Evolutionary conservation across 2,329 filamentous ascomycete species (phyloP).

Genomic region (Diaporthe helianthi): DNA sequence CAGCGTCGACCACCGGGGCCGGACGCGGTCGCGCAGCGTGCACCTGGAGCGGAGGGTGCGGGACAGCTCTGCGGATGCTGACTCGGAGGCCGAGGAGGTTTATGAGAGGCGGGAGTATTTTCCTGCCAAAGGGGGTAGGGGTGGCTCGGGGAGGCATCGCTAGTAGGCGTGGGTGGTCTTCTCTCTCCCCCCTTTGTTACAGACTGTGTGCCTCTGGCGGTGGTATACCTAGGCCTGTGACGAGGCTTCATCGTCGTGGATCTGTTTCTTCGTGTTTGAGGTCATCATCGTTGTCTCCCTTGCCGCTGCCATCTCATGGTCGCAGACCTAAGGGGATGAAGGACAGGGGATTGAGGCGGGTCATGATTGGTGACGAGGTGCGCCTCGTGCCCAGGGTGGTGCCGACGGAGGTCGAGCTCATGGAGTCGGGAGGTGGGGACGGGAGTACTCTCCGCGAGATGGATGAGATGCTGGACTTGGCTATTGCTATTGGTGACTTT

Average conservation of each 20-base stretch:
- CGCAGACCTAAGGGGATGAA: fast-evolving
- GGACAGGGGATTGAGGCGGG: background rate
- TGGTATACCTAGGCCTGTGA: background rate
- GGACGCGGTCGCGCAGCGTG: constrained; percentile 31
- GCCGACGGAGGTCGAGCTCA: background rate
- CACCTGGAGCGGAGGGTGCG: constrained; percentile 30
- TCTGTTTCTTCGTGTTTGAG: no score
- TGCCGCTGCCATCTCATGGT: background rate
- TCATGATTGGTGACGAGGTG: constrained; percentile 19
- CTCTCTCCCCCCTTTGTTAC: background rate
- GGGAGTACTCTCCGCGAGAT: background rate
- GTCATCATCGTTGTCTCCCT: background rate
- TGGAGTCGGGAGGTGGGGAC: background rate
- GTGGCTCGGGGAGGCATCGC: background rate
- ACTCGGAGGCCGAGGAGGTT: constrained; percentile 29
- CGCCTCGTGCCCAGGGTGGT: background rate
- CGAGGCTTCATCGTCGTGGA: no score
- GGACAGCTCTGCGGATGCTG: constrained; percentile 23
- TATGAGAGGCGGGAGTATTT: constrained; percentile 23
- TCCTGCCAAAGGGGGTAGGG: background rate
- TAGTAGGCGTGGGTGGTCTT: background rate
- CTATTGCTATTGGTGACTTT: constrained; percentile 17
- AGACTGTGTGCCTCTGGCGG: background rate
- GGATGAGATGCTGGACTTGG: constrained; percentile 13
- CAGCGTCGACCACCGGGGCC: constrained; percentile 30